Conservation (phyloP, 345 rosid genomes). For the Salix purpurea region DNA sequence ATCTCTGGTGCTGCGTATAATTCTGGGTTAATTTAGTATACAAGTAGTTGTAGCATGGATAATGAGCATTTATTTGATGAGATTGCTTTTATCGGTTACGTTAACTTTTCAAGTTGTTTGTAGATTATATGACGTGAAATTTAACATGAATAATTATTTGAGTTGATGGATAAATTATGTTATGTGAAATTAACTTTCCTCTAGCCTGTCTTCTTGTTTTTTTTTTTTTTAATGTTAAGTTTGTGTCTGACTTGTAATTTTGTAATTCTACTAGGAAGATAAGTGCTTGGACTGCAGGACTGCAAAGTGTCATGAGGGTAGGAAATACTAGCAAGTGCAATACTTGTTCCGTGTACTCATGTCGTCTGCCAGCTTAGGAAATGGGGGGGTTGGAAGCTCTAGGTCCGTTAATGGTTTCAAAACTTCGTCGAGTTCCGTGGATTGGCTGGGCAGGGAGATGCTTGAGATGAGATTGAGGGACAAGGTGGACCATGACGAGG, state of each 20-base stretch:
- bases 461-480: constrained; percentile 88
- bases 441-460: constrained; percentile 95
- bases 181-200: neutral
- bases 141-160: neutral
- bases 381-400: constrained; percentile 95
- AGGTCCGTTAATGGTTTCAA: constrained; percentile 80
- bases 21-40: neutral
- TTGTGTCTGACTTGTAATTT: constrained; percentile 25
- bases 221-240: neutral
- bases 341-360: constrained; percentile 32
- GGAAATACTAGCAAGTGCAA: constrained; percentile 35
- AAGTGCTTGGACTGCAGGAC: constrained; percentile 35
- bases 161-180: neutral
- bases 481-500: constrained; percentile 74
- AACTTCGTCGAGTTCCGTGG: constrained; percentile 89
- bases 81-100: neutral
- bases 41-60: neutral
- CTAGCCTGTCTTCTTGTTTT: neutral
- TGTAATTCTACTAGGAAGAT: constrained; percentile 42
- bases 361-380: constrained; percentile 85
- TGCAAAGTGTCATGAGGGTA: constrained; percentile 27
- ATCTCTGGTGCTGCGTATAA: neutral
- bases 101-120: neutral
- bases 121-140: neutral
- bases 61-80: neutral